phyloP scores from a whole-genome alignment of 2,329 filamentous ascomycete genomes.

The Stylonectria norvegica region DNA sequence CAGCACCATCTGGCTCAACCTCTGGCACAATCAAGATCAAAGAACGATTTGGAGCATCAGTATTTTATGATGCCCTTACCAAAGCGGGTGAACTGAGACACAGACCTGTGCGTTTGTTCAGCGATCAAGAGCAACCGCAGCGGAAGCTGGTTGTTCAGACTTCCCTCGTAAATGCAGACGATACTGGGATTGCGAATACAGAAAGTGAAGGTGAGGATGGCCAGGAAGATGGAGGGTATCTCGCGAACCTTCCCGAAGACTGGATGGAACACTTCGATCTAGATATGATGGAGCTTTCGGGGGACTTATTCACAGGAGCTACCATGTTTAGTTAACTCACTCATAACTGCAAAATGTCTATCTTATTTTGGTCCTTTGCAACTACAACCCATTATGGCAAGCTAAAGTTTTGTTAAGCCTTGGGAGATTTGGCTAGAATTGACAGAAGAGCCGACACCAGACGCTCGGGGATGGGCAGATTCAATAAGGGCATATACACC shows the following conservation, averaged over 20 bases:
- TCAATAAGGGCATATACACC: slow-evolving; percentile 1
- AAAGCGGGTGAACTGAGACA: background rate
- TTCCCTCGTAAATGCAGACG: background rate
- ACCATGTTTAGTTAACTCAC: background rate
- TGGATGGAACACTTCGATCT: background rate
- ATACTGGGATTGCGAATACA: background rate
- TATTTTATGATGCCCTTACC: background rate
- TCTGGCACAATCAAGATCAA: background rate
- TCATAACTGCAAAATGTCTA: background rate
- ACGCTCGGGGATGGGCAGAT: background rate
- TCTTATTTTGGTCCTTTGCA: background rate
- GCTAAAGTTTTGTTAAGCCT: no score
- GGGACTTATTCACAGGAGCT: background rate
- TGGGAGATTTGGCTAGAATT: background rate
- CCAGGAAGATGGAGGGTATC: background rate
- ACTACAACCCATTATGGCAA: background rate
- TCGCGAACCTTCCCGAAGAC: background rate
- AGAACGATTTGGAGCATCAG: background rate
- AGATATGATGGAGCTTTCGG: background rate
- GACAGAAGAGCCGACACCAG: background rate
- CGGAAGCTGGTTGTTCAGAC: background rate
- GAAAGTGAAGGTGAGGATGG: background rate
- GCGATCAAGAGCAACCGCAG: background rate
- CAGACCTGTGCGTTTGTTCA: background rate
- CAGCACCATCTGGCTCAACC: background rate